Conservation (phyloP, 1,284 basidiomycete genomes). For the Peniophora sp. region DNA sequence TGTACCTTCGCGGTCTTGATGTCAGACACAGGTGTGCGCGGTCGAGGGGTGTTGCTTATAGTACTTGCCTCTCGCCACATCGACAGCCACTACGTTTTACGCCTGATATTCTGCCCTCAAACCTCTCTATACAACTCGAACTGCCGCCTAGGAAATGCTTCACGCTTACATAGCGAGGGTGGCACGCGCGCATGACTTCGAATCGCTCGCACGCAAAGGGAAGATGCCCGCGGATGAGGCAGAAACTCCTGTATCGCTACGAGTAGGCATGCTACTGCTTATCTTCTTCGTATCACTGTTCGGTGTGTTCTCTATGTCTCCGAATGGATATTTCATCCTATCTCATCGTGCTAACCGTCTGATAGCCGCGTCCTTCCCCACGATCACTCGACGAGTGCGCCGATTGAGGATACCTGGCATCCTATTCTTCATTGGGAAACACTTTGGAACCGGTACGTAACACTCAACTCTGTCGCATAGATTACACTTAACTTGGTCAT, state of each 20-base stretch:
- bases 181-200: too few species aligned
- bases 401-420: conserved; percentile 54
- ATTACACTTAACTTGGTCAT: conserved; percentile 12
- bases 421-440: conserved; percentile 72
- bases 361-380: conserved; percentile 62
- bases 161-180: too few species aligned
- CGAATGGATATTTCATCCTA: background rate
- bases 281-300: conserved; percentile 30
- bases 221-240: background rate
- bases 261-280: conserved; percentile 10
- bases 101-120: too few species aligned
- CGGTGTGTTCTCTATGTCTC: conserved; percentile 16
- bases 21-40: too few species aligned
- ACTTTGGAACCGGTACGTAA: conserved; percentile 61
- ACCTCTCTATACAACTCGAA: too few species aligned
- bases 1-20: too few species aligned
- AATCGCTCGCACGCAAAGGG: background rate
- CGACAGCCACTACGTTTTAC: too few species aligned
- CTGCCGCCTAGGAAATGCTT: too few species aligned
- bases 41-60: too few species aligned
- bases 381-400: conserved; percentile 45
- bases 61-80: too few species aligned
- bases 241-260: conserved; percentile 3
- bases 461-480: background rate
- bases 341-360: background rate